Base-by-base conservation (phyloP, 106 monocot species). In the Apostasia ramifera region DNA sequence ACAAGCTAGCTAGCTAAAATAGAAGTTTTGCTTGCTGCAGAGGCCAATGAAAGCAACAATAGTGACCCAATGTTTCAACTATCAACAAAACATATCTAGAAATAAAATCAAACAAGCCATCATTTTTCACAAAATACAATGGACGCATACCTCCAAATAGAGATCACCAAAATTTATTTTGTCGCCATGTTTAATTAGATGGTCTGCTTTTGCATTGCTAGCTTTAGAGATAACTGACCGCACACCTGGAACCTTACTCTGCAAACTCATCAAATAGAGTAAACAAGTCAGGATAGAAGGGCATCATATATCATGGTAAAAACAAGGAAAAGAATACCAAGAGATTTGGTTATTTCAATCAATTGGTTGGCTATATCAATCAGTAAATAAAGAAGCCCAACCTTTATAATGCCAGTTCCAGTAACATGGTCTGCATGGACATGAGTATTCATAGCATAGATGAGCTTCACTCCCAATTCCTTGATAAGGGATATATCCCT, bases 371-470 rank as follows among this genome's bases (percentile, higher is more conserved):
- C 40, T n/a, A 53, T 58, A 50, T 4, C 11, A 59, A 3, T 11
- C 14, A 52, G 47, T 43, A 15, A 41, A 55, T 12, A 60, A 60
- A 53, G 39, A 47, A 43, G 57, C 51, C 46, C 64, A 55, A 85
- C 94, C 88, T 97, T 97, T 77, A 97, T 80, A 53, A 92, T 44
- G 47, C 95, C 89, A 53, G 95, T 97, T 71, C 95, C 92, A 71
- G 95, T 97, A 59, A 97, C 72, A 73, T 97, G 95, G 75, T 97
- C 92, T 57, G 95, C 95, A 83, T 97, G 92, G 42, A 82, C 88
- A 85, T 97, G 92, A 48, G 95, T 97, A 72, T 92, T 97, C 69
- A 97, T 74, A 47, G 92, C 95, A 85, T 86, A 97, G n/a, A 92
- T 74, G 55, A 97, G 89, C 59, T 92, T 97, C 72, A 97, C 59